Percentiles rank a stretch among this genome's conserved stretches.
phyloP scores from a whole-genome alignment of 306 rosid genomes.

The Prunus fruticosa region DNA sequence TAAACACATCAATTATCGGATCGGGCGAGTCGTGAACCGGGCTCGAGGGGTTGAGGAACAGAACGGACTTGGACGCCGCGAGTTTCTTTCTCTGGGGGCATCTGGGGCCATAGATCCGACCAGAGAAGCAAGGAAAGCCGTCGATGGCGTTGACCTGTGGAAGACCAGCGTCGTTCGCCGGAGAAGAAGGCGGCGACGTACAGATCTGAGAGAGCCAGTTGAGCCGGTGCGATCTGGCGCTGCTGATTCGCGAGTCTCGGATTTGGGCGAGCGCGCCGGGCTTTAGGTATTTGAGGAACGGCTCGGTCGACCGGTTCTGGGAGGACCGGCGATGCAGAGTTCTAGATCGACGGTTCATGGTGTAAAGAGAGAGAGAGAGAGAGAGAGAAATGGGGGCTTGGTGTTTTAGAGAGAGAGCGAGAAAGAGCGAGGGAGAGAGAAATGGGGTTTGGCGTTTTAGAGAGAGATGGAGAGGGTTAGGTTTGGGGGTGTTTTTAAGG shows the following conservation, averaged over 20 bases:
- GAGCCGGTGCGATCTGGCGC: constrained; percentile 54
- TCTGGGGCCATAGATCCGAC: constrained; percentile 52
- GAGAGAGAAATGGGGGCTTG: background rate
- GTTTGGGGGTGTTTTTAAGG: constrained; percentile 23
- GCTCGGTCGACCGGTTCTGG: constrained; percentile 22
- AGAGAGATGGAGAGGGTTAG: background rate
- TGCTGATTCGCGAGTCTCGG: constrained; percentile 78
- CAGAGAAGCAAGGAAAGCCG: constrained; percentile 49
- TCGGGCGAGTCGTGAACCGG: constrained; percentile 47
- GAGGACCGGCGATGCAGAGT: constrained; percentile 13
- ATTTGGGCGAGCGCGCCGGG: constrained; percentile 88
- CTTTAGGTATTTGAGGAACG: constrained; percentile 70
- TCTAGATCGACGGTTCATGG: constrained; percentile 60
- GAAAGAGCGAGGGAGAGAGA: background rate
- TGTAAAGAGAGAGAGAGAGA: background rate
- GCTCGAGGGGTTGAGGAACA: constrained; percentile 34
- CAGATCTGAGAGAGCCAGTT: constrained; percentile 43
- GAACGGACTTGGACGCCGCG: constrained; percentile 53
- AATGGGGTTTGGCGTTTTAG: background rate
- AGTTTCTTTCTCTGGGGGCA: constrained; percentile 77
- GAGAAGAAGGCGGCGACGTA: constrained; percentile 24
- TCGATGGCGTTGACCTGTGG: constrained; percentile 25
- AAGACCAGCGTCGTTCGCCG: constrained; percentile 14
- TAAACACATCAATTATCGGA: constrained; percentile 48
- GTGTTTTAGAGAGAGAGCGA: background rate